Base-by-base conservation (phyloP, 371 early-diverging fungal genomes). In the Syncephalastrum sp. region DNA sequence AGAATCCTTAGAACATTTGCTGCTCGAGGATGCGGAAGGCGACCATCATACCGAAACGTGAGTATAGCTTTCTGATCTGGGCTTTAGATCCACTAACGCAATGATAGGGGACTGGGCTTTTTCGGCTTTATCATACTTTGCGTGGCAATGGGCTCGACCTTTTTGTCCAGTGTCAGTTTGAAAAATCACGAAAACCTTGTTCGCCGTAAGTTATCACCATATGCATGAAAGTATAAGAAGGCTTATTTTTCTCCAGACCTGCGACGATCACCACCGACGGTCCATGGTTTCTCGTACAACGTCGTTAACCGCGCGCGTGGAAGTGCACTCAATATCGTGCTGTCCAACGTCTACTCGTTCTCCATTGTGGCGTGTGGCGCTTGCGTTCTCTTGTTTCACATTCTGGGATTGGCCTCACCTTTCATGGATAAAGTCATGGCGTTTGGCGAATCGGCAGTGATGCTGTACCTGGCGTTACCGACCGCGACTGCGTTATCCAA, bases 1-100 rank as follows among this genome's bases (percentile, higher is more conserved):
- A 57, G 87, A 86, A 68, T 81, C 82, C 16, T 59, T 84, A 21
- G 85, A 86, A 47, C 85, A 86, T 59, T 56, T 82, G 23, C 69
- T 86, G 53, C 63, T 82, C 24, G 81, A 79, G 53, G 42, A 27
- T 21, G 48, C 23, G 5, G 64, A 68, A 14, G 72, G 63, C 42
- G 68, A 67, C 41, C 60, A 63, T 13, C 68, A 72, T 67, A 66
- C 24, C 2, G 42, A 62, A 52, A 49, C 65, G 68, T 65, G 70
- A 68, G 54, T 49, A 15, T 12, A 13, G 3, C 17, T 12, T 43
- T 12, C 16, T 13, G 29, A 29, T 6, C 12, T 6, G 47, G 13
- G 15, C 47, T 8, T 8, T 5, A 46, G 17, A 21, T 16, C 10
- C 10, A 14, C 38, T 15, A 19, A 50, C 42, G 13, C 45, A 48